phyloP scores from a whole-genome alignment of 805 yeast species.

The Suhomyces tanzawaensis region DNA sequence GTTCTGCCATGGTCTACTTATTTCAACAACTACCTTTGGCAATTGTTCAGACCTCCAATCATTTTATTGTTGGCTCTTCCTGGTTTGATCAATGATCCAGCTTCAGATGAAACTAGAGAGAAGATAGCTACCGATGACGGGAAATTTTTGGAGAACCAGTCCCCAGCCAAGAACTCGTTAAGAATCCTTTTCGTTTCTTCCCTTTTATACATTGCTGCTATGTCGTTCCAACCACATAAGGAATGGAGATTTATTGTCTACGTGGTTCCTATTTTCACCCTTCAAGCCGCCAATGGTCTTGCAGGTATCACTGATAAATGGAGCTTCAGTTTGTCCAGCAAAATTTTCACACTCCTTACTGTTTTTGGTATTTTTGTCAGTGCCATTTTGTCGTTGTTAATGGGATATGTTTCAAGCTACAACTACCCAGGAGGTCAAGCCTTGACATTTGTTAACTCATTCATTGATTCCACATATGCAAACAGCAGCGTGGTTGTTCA shows the following conservation, averaged over 20 bases:
- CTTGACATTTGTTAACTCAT: conserved; percentile 48
- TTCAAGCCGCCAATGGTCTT: conserved; percentile 64
- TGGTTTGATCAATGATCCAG: conserved; percentile 44
- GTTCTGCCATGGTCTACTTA: conserved; percentile 71
- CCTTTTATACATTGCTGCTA: conserved; percentile 50
- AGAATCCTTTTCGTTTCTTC: conserved; percentile 52
- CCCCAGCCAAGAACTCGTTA: conserved; percentile 32
- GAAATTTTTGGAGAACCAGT: not conserved
- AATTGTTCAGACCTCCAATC: conserved; percentile 43
- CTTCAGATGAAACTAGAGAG: conserved; percentile 22
- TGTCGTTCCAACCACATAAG: conserved; percentile 87
- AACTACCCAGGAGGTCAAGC: conserved; percentile 94
- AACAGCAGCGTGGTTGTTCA: conserved; percentile 49
- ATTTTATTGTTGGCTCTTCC: conserved; percentile 38
- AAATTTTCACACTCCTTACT: conserved; percentile 23
- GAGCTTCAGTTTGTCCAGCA: conserved; percentile 19
- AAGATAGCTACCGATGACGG: conserved; percentile 3
- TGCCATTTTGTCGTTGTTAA: conserved; percentile 43
- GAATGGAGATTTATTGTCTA: conserved; percentile 92
- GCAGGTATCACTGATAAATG: conserved; percentile 24
- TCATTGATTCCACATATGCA: conserved; percentile 22
- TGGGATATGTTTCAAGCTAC: conserved; percentile 61
- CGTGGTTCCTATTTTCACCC: conserved; percentile 63
- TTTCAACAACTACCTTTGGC: conserved; percentile 48
- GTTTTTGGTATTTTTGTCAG: conserved; percentile 28